Evolutionary conservation across 2,329 filamentous ascomycete species (phyloP).

Genomic region (Cladosporium sp.): DNA sequence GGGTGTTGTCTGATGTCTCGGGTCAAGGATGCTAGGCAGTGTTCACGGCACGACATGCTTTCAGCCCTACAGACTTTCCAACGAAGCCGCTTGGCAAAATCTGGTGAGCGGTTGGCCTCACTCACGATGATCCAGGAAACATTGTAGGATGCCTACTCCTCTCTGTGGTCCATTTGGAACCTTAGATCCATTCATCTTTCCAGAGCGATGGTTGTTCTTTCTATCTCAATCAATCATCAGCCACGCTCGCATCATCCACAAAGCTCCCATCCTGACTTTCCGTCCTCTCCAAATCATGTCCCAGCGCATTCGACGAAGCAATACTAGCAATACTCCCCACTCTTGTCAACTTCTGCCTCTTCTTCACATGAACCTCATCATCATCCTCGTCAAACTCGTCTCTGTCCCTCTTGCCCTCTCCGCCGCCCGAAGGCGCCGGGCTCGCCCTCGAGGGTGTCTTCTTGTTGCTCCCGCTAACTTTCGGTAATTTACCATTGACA

Average conservation of each 20-base stretch:
- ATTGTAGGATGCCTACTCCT: too few relatives aligned
- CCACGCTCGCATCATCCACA: slow-evolving; percentile 27
- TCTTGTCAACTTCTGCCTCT: slow-evolving; percentile 34
- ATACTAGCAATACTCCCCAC: slow-evolving; percentile 33
- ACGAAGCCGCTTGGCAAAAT: too few relatives aligned
- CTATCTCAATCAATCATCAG: background rate
- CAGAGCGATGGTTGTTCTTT: too few relatives aligned
- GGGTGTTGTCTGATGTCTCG: too few relatives aligned
- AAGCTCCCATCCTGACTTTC: slow-evolving; percentile 35
- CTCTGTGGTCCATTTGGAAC: too few relatives aligned
- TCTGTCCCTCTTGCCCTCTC: slow-evolving; percentile 30
- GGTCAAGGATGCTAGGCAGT: too few relatives aligned
- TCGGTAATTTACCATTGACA: slow-evolving; percentile 30
- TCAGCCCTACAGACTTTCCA: too few relatives aligned
- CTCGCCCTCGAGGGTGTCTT: slow-evolving; percentile 15
- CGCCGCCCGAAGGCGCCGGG: slow-evolving; percentile 18
- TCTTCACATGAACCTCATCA: slow-evolving; percentile 25
- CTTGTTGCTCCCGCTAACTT: slow-evolving; percentile 22
- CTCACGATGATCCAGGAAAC: too few relatives aligned
- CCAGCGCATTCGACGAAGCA: slow-evolving; percentile 20
- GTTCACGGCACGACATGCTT: too few relatives aligned
- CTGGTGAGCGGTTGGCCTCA: too few relatives aligned
- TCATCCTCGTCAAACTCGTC: slow-evolving; percentile 21
- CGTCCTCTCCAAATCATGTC: slow-evolving; percentile 27
- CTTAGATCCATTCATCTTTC: too few relatives aligned